These are phyloP conservation scores for Secale cereale DNA, from an alignment of 176 grass and related monocot species.

Conservation along the genomic window DNA sequence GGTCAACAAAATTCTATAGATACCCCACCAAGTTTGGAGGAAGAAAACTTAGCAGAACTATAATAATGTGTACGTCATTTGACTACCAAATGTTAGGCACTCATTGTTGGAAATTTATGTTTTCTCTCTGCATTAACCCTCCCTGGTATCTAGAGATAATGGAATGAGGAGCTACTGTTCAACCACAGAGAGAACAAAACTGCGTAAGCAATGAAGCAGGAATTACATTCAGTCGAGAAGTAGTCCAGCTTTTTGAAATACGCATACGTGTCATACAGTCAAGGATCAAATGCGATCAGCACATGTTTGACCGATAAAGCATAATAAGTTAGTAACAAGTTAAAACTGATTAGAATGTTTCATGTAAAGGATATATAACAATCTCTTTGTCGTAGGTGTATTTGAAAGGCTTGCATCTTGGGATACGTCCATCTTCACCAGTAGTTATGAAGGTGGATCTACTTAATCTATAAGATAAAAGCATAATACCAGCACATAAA, in stretches of 20 bases:
- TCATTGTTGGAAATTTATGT: background rate
- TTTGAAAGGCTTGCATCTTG: constrained; percentile 99
- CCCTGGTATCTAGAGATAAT: background rate
- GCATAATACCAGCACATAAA: constrained; percentile 7
- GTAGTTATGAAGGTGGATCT: constrained; percentile 91
- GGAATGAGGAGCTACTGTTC: background rate
- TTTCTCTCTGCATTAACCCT: too few relatives aligned
- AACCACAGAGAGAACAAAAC: background rate
- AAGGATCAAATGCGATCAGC: constrained; percentile 40
- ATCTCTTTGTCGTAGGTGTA: constrained; percentile 99
- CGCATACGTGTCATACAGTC: constrained; percentile 65
- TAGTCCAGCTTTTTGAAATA: constrained; percentile 99
- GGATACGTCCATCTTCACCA: constrained; percentile 94
- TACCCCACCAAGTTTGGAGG: background rate
- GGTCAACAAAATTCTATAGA: background rate
- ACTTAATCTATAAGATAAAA: constrained; percentile 75
- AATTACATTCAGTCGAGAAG: constrained; percentile 97
- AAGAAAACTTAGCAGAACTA: background rate
- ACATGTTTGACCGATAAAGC: constrained; percentile 8
- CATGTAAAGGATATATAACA: constrained; percentile 90
- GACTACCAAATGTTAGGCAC: background rate
- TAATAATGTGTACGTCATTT: background rate
- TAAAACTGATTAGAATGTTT: constrained; percentile 17
- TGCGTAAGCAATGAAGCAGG: background rate
- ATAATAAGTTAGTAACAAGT: background rate